These are phyloP conservation scores for Lasiosphaeris hirsuta DNA, from an alignment of 495 filamentous ascomycete genomes.

Conservation along the genomic window DNA sequence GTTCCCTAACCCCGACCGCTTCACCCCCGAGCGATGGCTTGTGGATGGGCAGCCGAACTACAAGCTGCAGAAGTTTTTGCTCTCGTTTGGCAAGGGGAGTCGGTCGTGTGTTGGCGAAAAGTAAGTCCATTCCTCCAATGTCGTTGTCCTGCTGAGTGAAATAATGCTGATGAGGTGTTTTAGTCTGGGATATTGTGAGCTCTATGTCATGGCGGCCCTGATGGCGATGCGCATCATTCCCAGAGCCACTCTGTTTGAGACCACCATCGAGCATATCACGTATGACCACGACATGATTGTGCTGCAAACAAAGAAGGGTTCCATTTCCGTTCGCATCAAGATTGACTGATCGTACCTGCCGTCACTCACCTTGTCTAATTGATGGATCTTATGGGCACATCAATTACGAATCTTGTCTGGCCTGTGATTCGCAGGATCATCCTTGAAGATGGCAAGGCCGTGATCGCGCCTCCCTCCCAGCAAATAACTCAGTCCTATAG, in stretches of 20 bases:
- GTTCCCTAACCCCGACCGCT: constrained; percentile 47
- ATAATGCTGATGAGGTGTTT: background rate
- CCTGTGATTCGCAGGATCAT: too few relatives aligned
- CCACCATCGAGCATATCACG: constrained; percentile 23
- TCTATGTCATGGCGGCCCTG: constrained; percentile 29
- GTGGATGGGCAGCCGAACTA: constrained; percentile 23
- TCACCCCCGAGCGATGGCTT: constrained; percentile 52
- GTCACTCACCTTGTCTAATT: too few relatives aligned
- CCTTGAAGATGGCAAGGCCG: too few relatives aligned
- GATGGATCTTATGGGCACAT: too few relatives aligned
- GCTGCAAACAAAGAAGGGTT: constrained; percentile 19
- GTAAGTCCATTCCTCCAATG: constrained; percentile 19
- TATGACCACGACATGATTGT: constrained; percentile 31
- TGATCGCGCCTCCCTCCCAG: too few relatives aligned
- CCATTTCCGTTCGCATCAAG: constrained; percentile 5
- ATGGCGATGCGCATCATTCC: constrained; percentile 25
- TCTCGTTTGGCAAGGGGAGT: constrained; percentile 47
- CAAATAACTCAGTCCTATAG: too few relatives aligned
- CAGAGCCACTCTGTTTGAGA: constrained; percentile 21
- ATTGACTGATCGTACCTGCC: constrained; percentile 1
- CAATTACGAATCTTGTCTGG: too few relatives aligned
- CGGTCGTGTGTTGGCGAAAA: constrained; percentile 52
- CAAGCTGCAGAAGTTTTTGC: constrained; percentile 43
- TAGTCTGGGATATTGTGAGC: constrained; percentile 33
- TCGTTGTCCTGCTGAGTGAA: background rate